Percentiles rank a stretch among this genome's conserved stretches.
phyloP scores from a whole-genome alignment of 2,329 filamentous ascomycete species.

The Fusarium sp. region DNA sequence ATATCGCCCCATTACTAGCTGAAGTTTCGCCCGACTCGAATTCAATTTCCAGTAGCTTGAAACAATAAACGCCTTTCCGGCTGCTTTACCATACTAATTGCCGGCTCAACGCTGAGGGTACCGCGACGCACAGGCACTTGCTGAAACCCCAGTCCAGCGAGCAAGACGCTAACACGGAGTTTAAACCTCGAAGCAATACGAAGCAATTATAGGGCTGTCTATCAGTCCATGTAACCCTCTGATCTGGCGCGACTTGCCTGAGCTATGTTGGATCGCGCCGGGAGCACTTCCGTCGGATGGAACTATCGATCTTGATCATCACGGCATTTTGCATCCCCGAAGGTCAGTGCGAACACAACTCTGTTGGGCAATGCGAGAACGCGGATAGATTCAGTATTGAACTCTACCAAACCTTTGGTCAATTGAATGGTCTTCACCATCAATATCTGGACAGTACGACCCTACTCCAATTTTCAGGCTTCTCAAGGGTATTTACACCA shows the following conservation, averaged over 20 bases:
- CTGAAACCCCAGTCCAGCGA: background rate
- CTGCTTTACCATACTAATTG: background rate
- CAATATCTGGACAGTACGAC: accelerated
- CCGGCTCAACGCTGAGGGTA: background rate
- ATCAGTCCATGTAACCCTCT: background rate
- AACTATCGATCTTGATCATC: background rate
- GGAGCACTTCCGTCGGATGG: background rate
- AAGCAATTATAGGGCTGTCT: background rate
- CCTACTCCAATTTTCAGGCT: background rate
- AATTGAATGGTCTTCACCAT: background rate
- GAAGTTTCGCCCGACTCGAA: background rate
- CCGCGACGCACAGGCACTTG: background rate
- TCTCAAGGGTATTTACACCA: background rate
- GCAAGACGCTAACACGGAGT: background rate
- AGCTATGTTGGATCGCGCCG: background rate
- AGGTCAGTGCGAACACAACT: background rate
- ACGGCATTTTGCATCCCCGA: background rate
- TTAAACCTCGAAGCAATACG: background rate
- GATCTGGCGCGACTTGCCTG: background rate
- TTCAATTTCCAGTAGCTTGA: background rate
- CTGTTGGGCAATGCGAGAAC: background rate
- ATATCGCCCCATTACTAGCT: background rate
- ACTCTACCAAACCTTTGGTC: no score
- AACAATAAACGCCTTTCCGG: background rate
- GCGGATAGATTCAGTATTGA: background rate